Evolutionary conservation across 768 basidiomycete genomes (phyloP).

Genomic region (Suillus lakei): DNA sequence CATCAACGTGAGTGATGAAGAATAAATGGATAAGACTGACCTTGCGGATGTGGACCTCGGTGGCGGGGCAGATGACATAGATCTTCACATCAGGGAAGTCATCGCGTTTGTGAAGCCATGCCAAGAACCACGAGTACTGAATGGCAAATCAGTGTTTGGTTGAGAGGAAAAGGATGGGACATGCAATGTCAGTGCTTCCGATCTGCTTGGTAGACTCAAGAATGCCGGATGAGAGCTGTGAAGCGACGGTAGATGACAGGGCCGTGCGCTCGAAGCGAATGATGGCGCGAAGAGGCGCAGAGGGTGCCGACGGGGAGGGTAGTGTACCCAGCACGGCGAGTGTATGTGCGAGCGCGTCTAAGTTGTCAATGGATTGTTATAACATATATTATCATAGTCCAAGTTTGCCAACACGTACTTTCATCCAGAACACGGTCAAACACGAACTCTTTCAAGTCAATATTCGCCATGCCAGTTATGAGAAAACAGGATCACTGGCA

Average conservation of each 20-base stretch:
- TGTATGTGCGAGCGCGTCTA: constrained; percentile 44
- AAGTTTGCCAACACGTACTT: too few relatives aligned
- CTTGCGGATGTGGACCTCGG: constrained; percentile 87
- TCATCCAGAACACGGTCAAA: constrained; percentile 63
- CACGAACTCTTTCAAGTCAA: constrained; percentile 48
- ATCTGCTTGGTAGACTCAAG: constrained; percentile 52
- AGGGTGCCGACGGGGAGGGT: constrained; percentile 28
- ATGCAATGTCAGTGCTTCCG: constrained; percentile 71
- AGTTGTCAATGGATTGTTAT: too few relatives aligned
- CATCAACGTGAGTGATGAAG: not conserved
- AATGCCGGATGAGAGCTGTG: constrained; percentile 40
- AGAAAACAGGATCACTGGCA: too few relatives aligned
- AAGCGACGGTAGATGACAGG: constrained; percentile 48
- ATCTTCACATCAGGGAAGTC: constrained; percentile 74
- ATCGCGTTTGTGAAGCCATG: constrained; percentile 52
- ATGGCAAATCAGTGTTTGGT: constrained; percentile 14
- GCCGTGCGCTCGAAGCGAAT: constrained; percentile 79
- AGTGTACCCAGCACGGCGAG: constrained; percentile 76
- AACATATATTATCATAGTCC: too few relatives aligned
- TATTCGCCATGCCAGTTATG: not conserved
- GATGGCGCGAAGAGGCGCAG: constrained; percentile 53
- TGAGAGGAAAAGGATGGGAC: constrained; percentile 20
- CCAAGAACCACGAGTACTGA: constrained; percentile 85
- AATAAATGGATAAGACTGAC: constrained; percentile 35
- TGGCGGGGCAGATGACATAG: constrained; percentile 86